Evolutionary conservation across 192 early-diverging fungal genomes (phyloP), one percentile per base, ranked within the genome.

Genomic region (Rhizophlyctis rosea): DNA sequence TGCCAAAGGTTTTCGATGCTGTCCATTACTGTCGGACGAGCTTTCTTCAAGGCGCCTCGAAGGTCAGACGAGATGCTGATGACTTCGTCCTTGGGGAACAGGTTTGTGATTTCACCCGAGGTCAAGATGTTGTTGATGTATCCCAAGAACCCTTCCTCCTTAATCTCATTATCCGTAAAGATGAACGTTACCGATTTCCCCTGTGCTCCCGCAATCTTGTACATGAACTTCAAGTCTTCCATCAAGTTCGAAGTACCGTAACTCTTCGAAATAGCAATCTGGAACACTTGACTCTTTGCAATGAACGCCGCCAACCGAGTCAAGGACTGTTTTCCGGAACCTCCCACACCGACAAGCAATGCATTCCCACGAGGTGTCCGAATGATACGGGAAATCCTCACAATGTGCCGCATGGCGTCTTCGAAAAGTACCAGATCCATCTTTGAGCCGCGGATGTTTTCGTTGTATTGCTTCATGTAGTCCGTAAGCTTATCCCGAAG

Each of bases 191-290:
- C 65, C 3, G 80, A 78, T 44, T 80, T 82, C 16, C 81, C 84
- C 47, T 72, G 69, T 3, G 81, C 78, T 23, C 84, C 84, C 3
- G 84, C 82, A 47, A 82, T 59, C 54, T 85, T 85, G 73, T 82
- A 86, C 82, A 86, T 85, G 61, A 82, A 74, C 62, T 86, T 86
- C 31, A 86, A 69, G 54, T 86, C 84, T 76, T 86, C 84, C 84
- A 86, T 84, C 64, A 86, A 65, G 53, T 86, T 86, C n/a, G 73
- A 63, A 5, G 57, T 69, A 47, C 68, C 65, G 68, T 86, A 86
- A 50, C 73, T 86, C 64, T 85, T 85, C 1, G 84, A 79, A 47
- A 86, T 85, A 28, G 81, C 72, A 62, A 86, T 85, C 60, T 86
- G 84, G 68, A 86, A 86, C 1, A 83, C 78, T 51, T 79, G 79